A percentile compares a stretch with the other conserved stretches of the same genome.
Evolutionary conservation across 768 basidiomycete species (phyloP).

Genomic region (Rhodotorula toruloides): DNA sequence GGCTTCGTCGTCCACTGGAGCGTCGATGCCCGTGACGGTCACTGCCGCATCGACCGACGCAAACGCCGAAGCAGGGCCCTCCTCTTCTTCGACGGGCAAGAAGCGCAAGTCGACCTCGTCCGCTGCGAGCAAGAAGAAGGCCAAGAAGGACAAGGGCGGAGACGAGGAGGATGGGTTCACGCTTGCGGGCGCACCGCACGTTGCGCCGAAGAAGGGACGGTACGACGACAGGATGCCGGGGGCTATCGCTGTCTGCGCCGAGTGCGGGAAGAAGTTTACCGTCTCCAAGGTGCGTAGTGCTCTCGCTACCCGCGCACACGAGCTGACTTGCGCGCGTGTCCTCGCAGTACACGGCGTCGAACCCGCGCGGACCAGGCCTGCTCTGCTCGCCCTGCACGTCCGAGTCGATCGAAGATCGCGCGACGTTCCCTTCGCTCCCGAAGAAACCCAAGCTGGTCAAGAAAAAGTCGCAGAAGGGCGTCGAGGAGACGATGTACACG

Average conservation of each 20-base stretch:
- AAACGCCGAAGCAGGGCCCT: constrained; percentile 52
- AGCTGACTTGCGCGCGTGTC: too few species aligned
- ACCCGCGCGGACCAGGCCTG: constrained; percentile 64
- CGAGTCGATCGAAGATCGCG: constrained; percentile 61
- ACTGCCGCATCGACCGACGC: constrained; percentile 13
- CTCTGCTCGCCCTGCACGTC: constrained; percentile 82
- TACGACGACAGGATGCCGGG: constrained; percentile 50
- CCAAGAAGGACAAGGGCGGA: constrained; percentile 49
- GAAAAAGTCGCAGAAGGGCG: constrained; percentile 64
- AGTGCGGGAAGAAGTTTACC: constrained; percentile 69
- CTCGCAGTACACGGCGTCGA: constrained; percentile 82
- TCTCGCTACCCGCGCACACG: background rate
- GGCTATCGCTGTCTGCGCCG: constrained; percentile 71
- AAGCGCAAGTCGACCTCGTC: constrained; percentile 53
- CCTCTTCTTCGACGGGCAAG: constrained; percentile 59
- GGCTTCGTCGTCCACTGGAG: background rate
- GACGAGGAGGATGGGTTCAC: constrained; percentile 52
- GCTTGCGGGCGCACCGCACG: constrained; percentile 63
- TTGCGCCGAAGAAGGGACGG: constrained; percentile 51
- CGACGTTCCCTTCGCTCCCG: constrained; percentile 44
- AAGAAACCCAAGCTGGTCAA: constrained; percentile 52
- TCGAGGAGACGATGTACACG: constrained; percentile 60
- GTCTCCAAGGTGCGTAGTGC: constrained; percentile 65
- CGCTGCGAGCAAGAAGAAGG: constrained; percentile 50
- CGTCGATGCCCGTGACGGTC: constrained; percentile 4